Conservation (phyloP, 257 asterid genomes). For the Lantana camara region DNA sequence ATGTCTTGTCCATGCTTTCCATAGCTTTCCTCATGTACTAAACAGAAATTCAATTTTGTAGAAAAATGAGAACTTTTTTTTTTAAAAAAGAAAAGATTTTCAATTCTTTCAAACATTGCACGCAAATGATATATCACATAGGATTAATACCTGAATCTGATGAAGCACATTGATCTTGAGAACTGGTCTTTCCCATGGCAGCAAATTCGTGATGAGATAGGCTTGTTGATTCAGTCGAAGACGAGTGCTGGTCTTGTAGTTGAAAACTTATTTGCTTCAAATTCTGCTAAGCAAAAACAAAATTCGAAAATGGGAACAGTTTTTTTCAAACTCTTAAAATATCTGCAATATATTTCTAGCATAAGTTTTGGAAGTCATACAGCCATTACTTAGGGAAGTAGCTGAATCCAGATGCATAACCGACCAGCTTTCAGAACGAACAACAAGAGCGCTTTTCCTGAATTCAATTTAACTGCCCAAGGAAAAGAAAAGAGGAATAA, state of each 20-base stretch:
- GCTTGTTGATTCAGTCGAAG: conserved; percentile 47
- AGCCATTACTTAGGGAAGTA: conserved; percentile 38
- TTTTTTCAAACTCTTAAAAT: not conserved
- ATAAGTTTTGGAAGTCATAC: conserved; percentile 36
- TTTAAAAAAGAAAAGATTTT: not conserved
- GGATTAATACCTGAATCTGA: conserved; percentile 58
- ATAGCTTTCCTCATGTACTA: conserved; percentile 56
- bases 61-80: not conserved
- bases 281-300: conserved; percentile 36
- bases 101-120: not conserved
- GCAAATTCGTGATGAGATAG: conserved; percentile 38
- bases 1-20: conserved; percentile 47
- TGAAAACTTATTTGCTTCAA: conserved; percentile 40
- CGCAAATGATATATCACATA: too few species aligned
- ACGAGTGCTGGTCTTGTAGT: conserved; percentile 43
- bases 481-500: conserved; percentile 15
- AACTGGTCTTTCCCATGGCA: conserved; percentile 49
- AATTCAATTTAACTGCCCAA: conserved; percentile 28
- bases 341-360: conserved; percentile 21
- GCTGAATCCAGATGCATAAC: conserved; percentile 35
- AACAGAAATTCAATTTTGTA: conserved; percentile 16
- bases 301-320: conserved; percentile 24
- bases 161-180: conserved; percentile 70
- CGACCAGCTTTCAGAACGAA: conserved; percentile 18
- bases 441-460: not conserved